Conservation (phyloP, 352 stramenopile genomes). For the Phytophthora ohioensis region DNA sequence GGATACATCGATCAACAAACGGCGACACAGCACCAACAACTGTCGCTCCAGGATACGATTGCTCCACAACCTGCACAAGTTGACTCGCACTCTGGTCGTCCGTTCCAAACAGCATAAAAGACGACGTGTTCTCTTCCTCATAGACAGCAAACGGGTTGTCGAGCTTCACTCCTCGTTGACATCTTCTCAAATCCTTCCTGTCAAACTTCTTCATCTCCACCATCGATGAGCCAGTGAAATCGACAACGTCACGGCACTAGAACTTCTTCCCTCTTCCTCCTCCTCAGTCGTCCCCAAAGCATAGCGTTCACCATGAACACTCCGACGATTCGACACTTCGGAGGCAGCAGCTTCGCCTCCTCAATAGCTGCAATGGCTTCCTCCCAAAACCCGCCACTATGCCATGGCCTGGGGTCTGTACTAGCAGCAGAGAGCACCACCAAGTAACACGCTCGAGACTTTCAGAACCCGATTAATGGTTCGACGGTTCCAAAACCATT, state of each 20-base stretch:
- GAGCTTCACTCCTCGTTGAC: slow-evolving; percentile 40
- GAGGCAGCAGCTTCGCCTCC: slow-evolving; percentile 46
- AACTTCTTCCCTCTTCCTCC: background rate
- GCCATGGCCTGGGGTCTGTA: slow-evolving; percentile 34
- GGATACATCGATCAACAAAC: slow-evolving; percentile 47
- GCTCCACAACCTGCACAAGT: slow-evolving; percentile 41
- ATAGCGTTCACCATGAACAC: slow-evolving; percentile 50
- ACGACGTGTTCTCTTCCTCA: slow-evolving; percentile 30
- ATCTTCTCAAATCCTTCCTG: slow-evolving; percentile 57
- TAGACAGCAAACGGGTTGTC: slow-evolving; percentile 46
- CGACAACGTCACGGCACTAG: slow-evolving; percentile 45
- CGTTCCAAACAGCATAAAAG: slow-evolving; percentile 64
- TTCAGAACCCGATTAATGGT: slow-evolving; percentile 16
- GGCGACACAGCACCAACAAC: slow-evolving; percentile 58
- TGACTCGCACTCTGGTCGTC: slow-evolving; percentile 58
- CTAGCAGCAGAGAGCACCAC: slow-evolving; percentile 47
- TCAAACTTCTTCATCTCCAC: slow-evolving; percentile 60
- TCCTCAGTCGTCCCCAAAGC: slow-evolving; percentile 12
- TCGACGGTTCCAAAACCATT: slow-evolving; percentile 39
- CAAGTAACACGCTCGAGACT: slow-evolving; percentile 52
- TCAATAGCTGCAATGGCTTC: slow-evolving; percentile 45
- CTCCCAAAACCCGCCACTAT: slow-evolving; percentile 52
- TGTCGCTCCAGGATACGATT: slow-evolving; percentile 48
- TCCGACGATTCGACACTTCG: slow-evolving; percentile 47
- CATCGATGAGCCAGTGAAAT: slow-evolving; percentile 47